Evolutionary conservation across 345 rosid genomes (phyloP).

Genomic region (Cardamine chenopodiifolia): DNA sequence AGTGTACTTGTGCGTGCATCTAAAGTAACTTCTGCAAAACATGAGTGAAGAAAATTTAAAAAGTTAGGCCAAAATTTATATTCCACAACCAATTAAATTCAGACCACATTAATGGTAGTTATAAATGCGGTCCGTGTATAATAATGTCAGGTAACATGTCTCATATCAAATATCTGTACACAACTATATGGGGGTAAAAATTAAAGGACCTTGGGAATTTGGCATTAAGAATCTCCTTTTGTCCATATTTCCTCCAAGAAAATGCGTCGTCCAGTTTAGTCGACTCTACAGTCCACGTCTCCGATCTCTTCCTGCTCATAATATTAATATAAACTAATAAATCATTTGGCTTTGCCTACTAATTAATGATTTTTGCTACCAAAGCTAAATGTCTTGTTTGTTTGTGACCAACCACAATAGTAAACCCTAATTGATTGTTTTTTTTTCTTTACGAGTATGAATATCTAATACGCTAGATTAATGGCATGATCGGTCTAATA

Average conservation of each 20-base stretch:
- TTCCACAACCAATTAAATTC: constrained; percentile 14
- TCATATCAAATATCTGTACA: neutral
- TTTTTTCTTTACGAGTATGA: neutral
- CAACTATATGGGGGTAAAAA: neutral
- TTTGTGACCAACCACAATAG: constrained; percentile 9
- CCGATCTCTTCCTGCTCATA: constrained; percentile 55
- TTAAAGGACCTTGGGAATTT: constrained; percentile 70
- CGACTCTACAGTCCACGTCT: constrained; percentile 48
- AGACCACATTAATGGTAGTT: constrained; percentile 17
- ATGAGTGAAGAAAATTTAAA: neutral
- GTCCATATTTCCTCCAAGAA: constrained; percentile 95
- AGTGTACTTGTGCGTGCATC: constrained; percentile 76
- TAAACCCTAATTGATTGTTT: neutral
- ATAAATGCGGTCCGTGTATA: constrained; percentile 29
- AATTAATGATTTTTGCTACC: constrained; percentile 12
- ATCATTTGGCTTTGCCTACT: constrained; percentile 7
- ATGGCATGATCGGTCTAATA: constrained; percentile 1
- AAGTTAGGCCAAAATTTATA: constrained; percentile 10
- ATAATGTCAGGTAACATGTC: constrained; percentile 19
- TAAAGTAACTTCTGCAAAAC: constrained; percentile 73
- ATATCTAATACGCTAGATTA: neutral
- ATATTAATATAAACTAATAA: neutral
- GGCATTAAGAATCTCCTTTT: constrained; percentile 70
- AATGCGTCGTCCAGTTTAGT: constrained; percentile 52
- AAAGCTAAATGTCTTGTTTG: constrained; percentile 15